Conservation (phyloP, 164 flowering plant species). For the Liriodendron chinense region DNA sequence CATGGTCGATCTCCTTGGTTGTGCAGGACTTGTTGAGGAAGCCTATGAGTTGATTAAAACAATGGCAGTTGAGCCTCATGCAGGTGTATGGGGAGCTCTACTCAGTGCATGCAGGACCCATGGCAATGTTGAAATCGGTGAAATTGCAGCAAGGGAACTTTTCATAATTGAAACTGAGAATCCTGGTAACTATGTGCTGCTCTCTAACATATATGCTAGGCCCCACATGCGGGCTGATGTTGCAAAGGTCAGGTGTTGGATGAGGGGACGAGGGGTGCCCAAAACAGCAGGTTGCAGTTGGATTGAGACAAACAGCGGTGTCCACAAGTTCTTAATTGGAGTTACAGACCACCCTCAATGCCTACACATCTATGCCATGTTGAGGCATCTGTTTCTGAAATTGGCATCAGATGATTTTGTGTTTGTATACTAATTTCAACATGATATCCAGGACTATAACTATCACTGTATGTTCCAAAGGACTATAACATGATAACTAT, state of each 20-base stretch:
- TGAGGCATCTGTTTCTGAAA: slow-evolving; percentile 12
- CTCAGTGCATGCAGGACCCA: slow-evolving; percentile 10
- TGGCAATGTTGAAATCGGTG: slow-evolving; percentile 11
- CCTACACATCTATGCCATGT: neutral
- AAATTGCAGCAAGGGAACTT: slow-evolving; percentile 10
- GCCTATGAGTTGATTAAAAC: slow-evolving; percentile 10
- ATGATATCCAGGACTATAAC: too few relatives aligned
- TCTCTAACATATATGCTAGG: slow-evolving; percentile 15
- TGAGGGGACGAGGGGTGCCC: slow-evolving; percentile 8
- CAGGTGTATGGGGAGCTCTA: slow-evolving; percentile 18
- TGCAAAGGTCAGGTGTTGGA: slow-evolving; percentile 11
- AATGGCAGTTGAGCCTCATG: slow-evolving; percentile 15
- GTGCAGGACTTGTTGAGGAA: slow-evolving; percentile 12
- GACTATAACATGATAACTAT: too few relatives aligned
- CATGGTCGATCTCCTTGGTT: slow-evolving; percentile 20
- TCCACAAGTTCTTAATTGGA: slow-evolving; percentile 8
- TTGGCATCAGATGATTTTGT: neutral
- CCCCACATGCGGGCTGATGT: slow-evolving; percentile 13
- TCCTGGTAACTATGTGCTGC: slow-evolving; percentile 14
- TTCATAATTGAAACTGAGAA: slow-evolving; percentile 13
- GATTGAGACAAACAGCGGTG: slow-evolving; percentile 4
- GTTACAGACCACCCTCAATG: slow-evolving; percentile 5
- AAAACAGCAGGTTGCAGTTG: slow-evolving; percentile 19
- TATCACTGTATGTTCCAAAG: too few relatives aligned
- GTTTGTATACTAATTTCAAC: neutral